phyloP scores from a whole-genome alignment of 495 filamentous ascomycete genomes.

The Penicillium flavigenum region DNA sequence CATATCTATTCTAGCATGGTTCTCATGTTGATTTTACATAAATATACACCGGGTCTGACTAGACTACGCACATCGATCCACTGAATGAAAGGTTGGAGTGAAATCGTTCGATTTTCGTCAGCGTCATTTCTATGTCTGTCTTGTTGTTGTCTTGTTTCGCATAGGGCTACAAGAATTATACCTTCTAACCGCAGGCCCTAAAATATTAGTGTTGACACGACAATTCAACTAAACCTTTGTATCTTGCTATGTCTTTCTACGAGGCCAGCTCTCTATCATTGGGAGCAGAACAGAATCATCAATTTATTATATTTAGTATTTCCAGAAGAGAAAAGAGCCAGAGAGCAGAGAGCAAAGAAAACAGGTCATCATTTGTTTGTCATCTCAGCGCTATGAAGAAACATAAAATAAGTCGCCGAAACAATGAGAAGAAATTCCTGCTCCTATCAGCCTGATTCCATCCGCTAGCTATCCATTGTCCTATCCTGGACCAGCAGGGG shows the following conservation, averaged over 20 bases:
- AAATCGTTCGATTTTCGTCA: background rate
- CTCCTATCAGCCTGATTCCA: conserved; percentile 23
- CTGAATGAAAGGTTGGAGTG: background rate
- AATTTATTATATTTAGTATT: conserved; percentile 7
- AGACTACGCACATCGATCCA: background rate
- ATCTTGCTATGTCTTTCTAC: background rate
- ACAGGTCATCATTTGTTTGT: conserved; percentile 39
- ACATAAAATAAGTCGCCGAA: conserved; percentile 27
- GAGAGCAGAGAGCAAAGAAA: background rate
- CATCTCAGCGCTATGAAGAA: conserved; percentile 40
- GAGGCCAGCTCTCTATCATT: background rate
- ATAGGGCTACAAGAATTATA: too few species aligned
- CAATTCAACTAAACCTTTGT: background rate
- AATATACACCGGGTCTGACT: background rate
- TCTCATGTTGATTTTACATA: background rate
- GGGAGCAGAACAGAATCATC: background rate
- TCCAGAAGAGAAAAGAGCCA: background rate
- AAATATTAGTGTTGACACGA: too few species aligned
- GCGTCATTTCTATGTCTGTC: background rate
- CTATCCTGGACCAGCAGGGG: background rate
- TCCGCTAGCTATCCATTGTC: conserved; percentile 4
- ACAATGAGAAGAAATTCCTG: conserved; percentile 43
- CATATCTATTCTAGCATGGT: background rate
- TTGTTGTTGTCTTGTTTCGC: background rate
- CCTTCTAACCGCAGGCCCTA: too few species aligned